Percentiles rank a stretch among this genome's conserved stretches.
phyloP scores from a whole-genome alignment of 805 yeast genomes.

The Nematodospora valgi region DNA sequence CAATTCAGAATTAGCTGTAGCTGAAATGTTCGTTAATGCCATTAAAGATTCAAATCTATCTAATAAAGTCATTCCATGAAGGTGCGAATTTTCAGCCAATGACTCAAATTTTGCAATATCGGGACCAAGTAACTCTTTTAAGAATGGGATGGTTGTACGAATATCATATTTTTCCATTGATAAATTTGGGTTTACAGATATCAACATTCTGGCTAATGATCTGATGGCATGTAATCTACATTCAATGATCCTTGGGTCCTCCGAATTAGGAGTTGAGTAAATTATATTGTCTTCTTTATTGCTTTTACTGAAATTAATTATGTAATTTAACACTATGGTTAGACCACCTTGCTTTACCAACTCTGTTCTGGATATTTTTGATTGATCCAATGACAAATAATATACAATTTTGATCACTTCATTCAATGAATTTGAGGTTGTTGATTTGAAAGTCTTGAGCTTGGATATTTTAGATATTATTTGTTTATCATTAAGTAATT shows the following conservation, averaged over 20 bases:
- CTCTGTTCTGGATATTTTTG: conserved; percentile 24
- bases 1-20: conserved; percentile 41
- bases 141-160: conserved; percentile 44
- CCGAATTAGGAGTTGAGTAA: conserved; percentile 18
- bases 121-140: conserved; percentile 45
- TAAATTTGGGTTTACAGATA: conserved; percentile 40
- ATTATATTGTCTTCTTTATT: conserved; percentile 14
- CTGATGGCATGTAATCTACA: conserved; percentile 33
- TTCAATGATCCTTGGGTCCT: conserved; percentile 19
- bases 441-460: conserved; percentile 15
- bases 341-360: conserved; percentile 47
- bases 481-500: conserved; percentile 22
- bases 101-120: conserved; percentile 20
- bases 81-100: conserved; percentile 13
- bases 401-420: conserved; percentile 32
- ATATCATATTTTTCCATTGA: conserved; percentile 40
- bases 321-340: conserved; percentile 34
- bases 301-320: conserved; percentile 27
- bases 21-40: conserved; percentile 67
- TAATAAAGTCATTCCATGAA: conserved; percentile 29
- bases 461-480: conserved; percentile 16
- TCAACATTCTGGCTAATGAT: conserved; percentile 42
- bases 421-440: conserved; percentile 13
- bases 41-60: conserved; percentile 56
- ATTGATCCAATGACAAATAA: conserved; percentile 29